Percentiles rank a stretch among this genome's conserved stretches.
phyloP scores from a whole-genome alignment of 169 alveolate genomes.

The Plasmodium cynomolgi region DNA sequence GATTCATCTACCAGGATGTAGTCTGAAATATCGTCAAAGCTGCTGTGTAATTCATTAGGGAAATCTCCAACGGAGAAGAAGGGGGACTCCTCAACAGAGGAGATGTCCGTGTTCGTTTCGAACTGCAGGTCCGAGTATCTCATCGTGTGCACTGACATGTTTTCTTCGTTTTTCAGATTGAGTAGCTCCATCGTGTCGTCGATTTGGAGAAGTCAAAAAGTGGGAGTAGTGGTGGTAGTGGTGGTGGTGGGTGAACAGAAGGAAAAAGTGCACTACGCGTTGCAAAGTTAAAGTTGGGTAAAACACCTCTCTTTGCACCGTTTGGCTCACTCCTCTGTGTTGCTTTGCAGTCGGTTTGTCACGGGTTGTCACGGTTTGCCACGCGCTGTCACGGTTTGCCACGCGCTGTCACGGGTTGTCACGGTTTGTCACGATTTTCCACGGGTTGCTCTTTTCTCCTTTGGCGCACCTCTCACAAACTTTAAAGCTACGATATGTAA shows the following conservation, averaged over 20 bases:
- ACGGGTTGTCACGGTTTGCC: not conserved
- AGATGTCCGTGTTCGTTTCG: slow-evolving; percentile 36
- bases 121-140: slow-evolving; percentile 29
- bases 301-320: not conserved
- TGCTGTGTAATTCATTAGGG: slow-evolving; percentile 54
- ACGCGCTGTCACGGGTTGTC: too few species aligned
- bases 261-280: not conserved
- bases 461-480: not conserved
- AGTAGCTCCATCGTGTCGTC: slow-evolving; percentile 44
- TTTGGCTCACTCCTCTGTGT: not conserved
- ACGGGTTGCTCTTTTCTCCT: not conserved
- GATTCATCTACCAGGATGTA: slow-evolving; percentile 66
- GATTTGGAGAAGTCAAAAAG: not conserved
- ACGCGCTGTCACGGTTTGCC: too few species aligned
- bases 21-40: slow-evolving; percentile 70
- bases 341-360: not conserved
- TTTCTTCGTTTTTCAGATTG: slow-evolving; percentile 24
- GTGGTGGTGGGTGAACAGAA: too few species aligned
- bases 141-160: slow-evolving; percentile 40
- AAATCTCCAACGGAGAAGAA: slow-evolving; percentile 67
- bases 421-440: too few species aligned
- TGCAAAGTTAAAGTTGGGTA: not conserved
- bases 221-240: too few species aligned
- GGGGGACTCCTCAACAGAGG: slow-evolving; percentile 62
- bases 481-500: not conserved